phyloP scores from a whole-genome alignment of 352 stramenopile species.

The Phytophthora chlamydospora region DNA sequence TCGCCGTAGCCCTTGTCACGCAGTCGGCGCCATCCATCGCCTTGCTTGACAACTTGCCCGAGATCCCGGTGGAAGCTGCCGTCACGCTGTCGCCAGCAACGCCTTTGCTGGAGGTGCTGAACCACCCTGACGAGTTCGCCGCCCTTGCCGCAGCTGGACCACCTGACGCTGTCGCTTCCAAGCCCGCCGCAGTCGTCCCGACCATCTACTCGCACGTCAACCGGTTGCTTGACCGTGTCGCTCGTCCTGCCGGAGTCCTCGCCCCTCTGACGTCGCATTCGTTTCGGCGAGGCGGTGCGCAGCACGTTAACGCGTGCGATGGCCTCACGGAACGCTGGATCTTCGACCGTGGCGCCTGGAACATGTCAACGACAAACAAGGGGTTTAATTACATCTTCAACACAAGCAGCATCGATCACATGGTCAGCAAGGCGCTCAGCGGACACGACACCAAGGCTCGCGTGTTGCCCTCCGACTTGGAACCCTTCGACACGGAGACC shows the following conservation, averaged over 20 bases:
- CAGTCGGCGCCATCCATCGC: conserved; percentile 1
- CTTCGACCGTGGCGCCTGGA: conserved; percentile 16
- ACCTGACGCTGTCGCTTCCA: too few species aligned
- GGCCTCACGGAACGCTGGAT: conserved; percentile 4
- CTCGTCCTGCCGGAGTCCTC: background rate
- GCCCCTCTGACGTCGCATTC: conserved; percentile 17
- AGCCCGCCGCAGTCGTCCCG: background rate
- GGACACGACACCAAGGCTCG: conserved; percentile 1
- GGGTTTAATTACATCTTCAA: conserved; percentile 23
- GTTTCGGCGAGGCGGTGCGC: conserved; percentile 18
- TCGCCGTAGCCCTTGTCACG: conserved; percentile 8
- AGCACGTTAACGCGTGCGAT: conserved; percentile 15
- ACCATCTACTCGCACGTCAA: conserved; percentile 8
- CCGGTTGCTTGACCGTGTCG: background rate
- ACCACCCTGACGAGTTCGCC: too few species aligned
- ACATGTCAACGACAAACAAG: conserved; percentile 25
- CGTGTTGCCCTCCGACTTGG: too few species aligned
- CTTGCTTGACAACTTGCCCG: too few species aligned
- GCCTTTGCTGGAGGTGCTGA: too few species aligned
- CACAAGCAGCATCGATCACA: conserved; percentile 12
- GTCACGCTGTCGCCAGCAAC: too few species aligned
- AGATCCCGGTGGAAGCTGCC: too few species aligned
- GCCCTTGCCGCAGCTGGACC: too few species aligned
- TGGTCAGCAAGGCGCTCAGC: conserved; percentile 15
- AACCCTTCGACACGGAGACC: conserved; percentile 5